Conservation (phyloP, 176 grass and related monocot genomes). For the Rhipidocladum racemiflorum region DNA sequence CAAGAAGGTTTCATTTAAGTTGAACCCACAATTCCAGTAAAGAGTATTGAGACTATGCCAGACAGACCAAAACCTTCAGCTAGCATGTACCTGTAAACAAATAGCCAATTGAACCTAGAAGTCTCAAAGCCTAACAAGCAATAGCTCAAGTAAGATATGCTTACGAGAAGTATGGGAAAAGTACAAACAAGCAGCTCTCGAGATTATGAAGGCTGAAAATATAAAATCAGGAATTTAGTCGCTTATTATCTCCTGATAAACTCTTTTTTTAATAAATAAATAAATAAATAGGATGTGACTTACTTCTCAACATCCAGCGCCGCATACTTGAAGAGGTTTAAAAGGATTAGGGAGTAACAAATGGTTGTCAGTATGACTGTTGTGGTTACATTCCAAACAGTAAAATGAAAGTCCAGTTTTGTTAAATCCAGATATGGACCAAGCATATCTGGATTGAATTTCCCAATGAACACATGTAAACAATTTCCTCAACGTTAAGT, state of each 20-base stretch:
- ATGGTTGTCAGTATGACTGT: neutral
- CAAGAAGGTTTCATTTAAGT: neutral
- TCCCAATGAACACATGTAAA: neutral
- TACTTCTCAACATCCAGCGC: constrained; percentile 68
- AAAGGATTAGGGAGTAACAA: constrained; percentile 35
- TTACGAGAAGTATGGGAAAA: constrained; percentile 98
- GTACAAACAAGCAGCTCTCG: constrained; percentile 92
- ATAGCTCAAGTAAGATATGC: constrained; percentile 17
- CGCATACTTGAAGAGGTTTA: constrained; percentile 93
- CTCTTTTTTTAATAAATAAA: neutral
- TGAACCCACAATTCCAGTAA: constrained; percentile 79
- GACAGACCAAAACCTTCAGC: constrained; percentile 86
- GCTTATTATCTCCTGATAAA: neutral
- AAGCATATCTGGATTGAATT: neutral
- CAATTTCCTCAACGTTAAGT: neutral
- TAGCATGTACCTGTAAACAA: constrained; percentile 76
- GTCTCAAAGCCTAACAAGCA: constrained; percentile 12
- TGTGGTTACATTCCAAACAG: no score
- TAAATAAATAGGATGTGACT: constrained; percentile 27
- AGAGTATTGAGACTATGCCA: constrained; percentile 90
- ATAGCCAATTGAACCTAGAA: neutral
- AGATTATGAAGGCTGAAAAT: constrained; percentile 84
- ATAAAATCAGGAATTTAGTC: neutral
- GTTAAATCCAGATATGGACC: neutral
- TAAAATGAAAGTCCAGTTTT: neutral